These are phyloP conservation scores for Albugo laibachii DNA, from an alignment of 352 stramenopile genomes.

Conservation along the genomic window DNA sequence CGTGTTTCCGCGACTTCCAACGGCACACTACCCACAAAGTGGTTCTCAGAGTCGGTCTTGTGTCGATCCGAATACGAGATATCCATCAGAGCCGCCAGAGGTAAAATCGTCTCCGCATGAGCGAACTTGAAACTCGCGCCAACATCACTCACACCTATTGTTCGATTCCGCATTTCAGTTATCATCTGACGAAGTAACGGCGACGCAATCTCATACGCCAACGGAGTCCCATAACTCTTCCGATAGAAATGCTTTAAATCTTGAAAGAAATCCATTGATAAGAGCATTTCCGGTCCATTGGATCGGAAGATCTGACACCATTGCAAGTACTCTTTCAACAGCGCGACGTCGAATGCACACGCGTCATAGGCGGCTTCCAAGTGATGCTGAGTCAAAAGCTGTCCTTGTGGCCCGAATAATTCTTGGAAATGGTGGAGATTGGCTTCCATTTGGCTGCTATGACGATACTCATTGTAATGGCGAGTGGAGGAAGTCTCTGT, in stretches of 20 bases:
- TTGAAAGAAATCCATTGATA: conserved; percentile 72
- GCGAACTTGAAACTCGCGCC: conserved; percentile 68
- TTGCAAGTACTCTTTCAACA: conserved; percentile 17
- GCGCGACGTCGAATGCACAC: conserved; percentile 63
- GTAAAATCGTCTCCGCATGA: conserved; percentile 66
- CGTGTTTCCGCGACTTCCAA: conserved; percentile 22
- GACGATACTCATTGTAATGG: conserved; percentile 31
- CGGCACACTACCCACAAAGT: not conserved
- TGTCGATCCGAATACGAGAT: conserved; percentile 50
- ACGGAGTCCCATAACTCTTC: conserved; percentile 50
- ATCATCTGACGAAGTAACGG: conserved; percentile 51
- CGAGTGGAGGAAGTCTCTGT: conserved; percentile 33
- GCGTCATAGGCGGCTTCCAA: conserved; percentile 56
- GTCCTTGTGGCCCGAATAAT: conserved; percentile 5
- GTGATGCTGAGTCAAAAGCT: conserved; percentile 25
- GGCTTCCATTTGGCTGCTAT: conserved; percentile 23
- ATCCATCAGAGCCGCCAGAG: conserved; percentile 48
- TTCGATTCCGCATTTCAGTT: conserved; percentile 22
- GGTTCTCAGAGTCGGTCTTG: conserved; percentile 32
- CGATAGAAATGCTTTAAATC: conserved; percentile 77
- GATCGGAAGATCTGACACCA: conserved; percentile 41
- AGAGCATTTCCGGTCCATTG: conserved; percentile 25
- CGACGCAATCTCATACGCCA: conserved; percentile 54
- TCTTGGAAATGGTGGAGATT: conserved; percentile 29
- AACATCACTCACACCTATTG: conserved; percentile 14